Conservation (phyloP, 352 stramenopile genomes). For the Globisporangium emineosum region DNA sequence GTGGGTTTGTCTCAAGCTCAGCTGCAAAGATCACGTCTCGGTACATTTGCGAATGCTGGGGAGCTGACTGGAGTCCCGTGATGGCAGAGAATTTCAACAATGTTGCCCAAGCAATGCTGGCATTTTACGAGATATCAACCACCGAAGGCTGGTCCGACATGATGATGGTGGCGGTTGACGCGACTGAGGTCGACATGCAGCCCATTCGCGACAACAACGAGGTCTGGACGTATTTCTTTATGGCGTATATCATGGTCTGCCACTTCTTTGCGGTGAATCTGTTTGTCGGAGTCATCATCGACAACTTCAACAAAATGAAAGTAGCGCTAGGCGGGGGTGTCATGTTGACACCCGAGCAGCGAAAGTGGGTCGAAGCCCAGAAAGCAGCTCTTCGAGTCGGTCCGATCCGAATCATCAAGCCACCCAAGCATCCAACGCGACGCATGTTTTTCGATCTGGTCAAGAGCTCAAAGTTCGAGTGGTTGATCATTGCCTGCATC, state of each 20-base stretch:
- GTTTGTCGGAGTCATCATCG: slow-evolving; percentile 93
- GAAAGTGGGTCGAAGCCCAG: slow-evolving; percentile 87
- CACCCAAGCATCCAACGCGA: slow-evolving; percentile 47
- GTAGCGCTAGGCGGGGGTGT: slow-evolving; percentile 62
- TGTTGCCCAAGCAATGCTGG: slow-evolving; percentile 68
- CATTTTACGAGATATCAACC: slow-evolving; percentile 93
- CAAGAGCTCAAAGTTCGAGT: slow-evolving; percentile 76
- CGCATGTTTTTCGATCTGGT: slow-evolving; percentile 65
- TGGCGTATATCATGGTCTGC: slow-evolving; percentile 90
- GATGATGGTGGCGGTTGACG: slow-evolving; percentile 90
- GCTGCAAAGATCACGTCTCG: slow-evolving; percentile 44
- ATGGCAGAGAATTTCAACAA: slow-evolving; percentile 87
- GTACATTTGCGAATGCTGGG: slow-evolving; percentile 70
- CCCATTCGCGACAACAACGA: slow-evolving; percentile 83
- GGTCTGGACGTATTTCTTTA: slow-evolving; percentile 84
- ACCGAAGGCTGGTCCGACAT: slow-evolving; percentile 92
- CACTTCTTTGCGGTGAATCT: slow-evolving; percentile 94
- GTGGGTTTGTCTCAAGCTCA: slow-evolving; percentile 23
- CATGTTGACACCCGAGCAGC: slow-evolving; percentile 87
- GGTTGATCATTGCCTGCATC: slow-evolving; percentile 89
- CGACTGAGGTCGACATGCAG: slow-evolving; percentile 89
- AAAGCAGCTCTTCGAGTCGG: slow-evolving; percentile 61
- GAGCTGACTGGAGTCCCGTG: slow-evolving; percentile 40
- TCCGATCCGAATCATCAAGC: slow-evolving; percentile 55
- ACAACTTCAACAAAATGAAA: slow-evolving; percentile 94